Conservation (phyloP, 768 basidiomycete genomes). For the Pleurotus tuoliensis region DNA sequence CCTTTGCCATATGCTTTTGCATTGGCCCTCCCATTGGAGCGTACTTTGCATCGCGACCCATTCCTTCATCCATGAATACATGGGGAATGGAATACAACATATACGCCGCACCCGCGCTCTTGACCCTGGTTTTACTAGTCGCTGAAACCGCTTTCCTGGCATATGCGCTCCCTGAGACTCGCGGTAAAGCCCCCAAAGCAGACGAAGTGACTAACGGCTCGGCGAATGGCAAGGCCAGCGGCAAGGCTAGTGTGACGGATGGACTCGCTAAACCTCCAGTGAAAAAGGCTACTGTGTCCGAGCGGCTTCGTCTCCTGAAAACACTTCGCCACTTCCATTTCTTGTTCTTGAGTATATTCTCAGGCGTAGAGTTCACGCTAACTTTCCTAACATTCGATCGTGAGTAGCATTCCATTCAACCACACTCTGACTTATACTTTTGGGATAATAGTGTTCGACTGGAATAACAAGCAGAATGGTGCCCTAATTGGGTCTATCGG, state of each 20-base stretch:
- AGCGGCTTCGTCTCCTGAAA: conserved; percentile 55
- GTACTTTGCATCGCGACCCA: conserved; percentile 87
- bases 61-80: conserved; percentile 54
- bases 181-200: conserved; percentile 36
- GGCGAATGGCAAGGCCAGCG: conserved; percentile 13
- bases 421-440: not conserved
- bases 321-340: conserved; percentile 71
- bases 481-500: conserved; percentile 84
- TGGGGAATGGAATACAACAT: conserved; percentile 73
- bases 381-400: conserved; percentile 92
- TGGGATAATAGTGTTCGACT: conserved; percentile 68
- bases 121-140: conserved; percentile 75
- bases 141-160: conserved; percentile 79
- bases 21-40: conserved; percentile 94
- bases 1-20: conserved; percentile 91
- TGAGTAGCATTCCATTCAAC: conserved; percentile 32
- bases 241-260: conserved; percentile 13
- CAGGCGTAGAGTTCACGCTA: conserved; percentile 94
- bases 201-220: conserved; percentile 2
- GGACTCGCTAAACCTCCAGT: conserved; percentile 22
- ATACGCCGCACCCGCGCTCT: conserved; percentile 84
- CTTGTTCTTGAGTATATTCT: conserved; percentile 85
- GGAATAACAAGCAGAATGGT: conserved; percentile 88
- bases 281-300: conserved; percentile 31
- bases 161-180: conserved; percentile 82